Base-by-base conservation (phyloP, 139 green algal genomes). In the Penium margaritaceum region DNA sequence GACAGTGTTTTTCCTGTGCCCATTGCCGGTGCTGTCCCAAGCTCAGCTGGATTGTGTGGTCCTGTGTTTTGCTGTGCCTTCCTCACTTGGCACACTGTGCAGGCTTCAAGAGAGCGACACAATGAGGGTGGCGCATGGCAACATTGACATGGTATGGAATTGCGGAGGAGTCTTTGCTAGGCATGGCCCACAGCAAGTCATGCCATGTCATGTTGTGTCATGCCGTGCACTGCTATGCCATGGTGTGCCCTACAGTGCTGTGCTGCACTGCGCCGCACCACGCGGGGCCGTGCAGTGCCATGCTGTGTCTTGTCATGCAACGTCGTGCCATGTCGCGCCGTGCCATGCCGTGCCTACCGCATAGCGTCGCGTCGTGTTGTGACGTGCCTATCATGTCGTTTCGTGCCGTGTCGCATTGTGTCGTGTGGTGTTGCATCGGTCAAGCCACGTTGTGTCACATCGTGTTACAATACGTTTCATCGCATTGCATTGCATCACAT, bases 61-160 rank as follows among this genome's bases (percentile, higher is more conserved):
- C 9, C 12, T 65, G 30, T 65, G 9, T 65, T 19, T 35, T 12
- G 9, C 7, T 43, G 30, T 12, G 30, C 32, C 55, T 37, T 65
- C 30, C 55, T 65, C 12, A 12, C 12, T 7, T 65, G 12, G 12
- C 61, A n/a, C n/a, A n/a, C 37, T 24, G 15, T 74, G 55, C 67
- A 77, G 60, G 58, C 60, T 77, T 15, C 70, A 77, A 29, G 70
- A 77, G 44, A 43, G 63, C 5, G 70, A 77, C 44, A 34, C 34
- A 1, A 74, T 72, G 61, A 63, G 65, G 66, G 70, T 74, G 21
- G 67, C 65, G 19, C 70, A 77, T 4, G 70, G 70, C 57, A 77
- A 77, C 67, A 17, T 64, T 15, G 70, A 77, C 44, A 34, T 77
- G 60, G 70, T 75, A n/a, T n/a, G n/a, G n/a, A n/a, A n/a, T n/a